phyloP scores from a whole-genome alignment of 2,329 filamentous ascomycete genomes.

The Aschersonia sp. region DNA sequence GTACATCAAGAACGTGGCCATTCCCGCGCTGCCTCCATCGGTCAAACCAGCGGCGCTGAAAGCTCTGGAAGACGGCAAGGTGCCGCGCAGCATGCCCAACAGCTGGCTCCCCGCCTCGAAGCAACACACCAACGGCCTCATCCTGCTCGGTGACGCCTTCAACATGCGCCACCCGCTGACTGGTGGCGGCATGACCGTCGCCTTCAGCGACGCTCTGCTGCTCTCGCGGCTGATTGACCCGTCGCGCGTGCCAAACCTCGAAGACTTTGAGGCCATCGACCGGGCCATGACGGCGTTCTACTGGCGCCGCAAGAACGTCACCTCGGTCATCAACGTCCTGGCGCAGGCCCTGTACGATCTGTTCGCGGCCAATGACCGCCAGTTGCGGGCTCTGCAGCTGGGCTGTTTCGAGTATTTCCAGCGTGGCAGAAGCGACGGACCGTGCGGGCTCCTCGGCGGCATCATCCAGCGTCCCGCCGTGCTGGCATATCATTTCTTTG shows the following conservation, averaged over 20 bases:
- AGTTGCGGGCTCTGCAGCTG: constrained; percentile 66
- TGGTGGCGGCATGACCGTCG: constrained; percentile 95
- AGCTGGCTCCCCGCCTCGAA: constrained; percentile 70
- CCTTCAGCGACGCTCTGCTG: constrained; percentile 79
- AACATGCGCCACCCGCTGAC: constrained; percentile 99
- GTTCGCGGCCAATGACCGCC: constrained; percentile 70
- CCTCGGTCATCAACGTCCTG: constrained; percentile 91
- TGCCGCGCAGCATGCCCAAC: constrained; percentile 84
- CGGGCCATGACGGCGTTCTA: constrained; percentile 64
- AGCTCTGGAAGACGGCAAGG: constrained; percentile 63
- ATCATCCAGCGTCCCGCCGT: constrained; percentile 63
- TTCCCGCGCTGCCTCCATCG: constrained; percentile 59
- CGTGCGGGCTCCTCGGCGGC: constrained; percentile 68
- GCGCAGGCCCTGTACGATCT: constrained; percentile 84
- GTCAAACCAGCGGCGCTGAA: constrained; percentile 60
- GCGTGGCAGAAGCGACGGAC: constrained; percentile 59
- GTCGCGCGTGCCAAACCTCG: constrained; percentile 50
- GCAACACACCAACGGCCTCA: constrained; percentile 45
- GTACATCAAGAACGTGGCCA: constrained; percentile 66
- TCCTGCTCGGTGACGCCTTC: constrained; percentile 84
- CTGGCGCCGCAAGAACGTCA: constrained; percentile 71
- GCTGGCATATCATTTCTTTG: constrained; percentile 87
- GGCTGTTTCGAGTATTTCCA: constrained; percentile 93
- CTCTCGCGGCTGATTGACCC: constrained; percentile 63
- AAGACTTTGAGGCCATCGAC: constrained; percentile 50